Evolutionary conservation across 106 monocot species (phyloP).

Genomic region (Alisma plantagoaquatica): DNA sequence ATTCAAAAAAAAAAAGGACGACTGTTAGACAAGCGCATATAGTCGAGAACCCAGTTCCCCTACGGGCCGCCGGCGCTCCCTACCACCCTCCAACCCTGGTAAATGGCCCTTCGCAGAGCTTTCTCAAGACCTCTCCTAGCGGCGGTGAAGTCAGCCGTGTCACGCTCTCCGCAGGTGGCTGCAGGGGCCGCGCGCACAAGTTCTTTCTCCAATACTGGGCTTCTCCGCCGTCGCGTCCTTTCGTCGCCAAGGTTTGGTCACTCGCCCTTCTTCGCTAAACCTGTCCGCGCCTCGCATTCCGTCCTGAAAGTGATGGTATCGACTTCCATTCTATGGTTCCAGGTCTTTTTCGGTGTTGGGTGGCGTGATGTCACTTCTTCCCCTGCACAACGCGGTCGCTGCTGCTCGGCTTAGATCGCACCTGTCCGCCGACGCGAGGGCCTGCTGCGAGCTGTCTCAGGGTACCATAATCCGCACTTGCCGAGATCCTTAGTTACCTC

Average conservation of each 20-base stretch:
- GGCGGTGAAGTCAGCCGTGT: not conserved
- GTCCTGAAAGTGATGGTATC: not conserved
- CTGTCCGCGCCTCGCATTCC: not conserved
- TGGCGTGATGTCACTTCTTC: slow-evolving; percentile 47
- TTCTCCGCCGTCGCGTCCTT: not conserved
- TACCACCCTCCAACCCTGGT: no score
- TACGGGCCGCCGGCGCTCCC: no score
- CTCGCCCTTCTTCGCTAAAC: not conserved
- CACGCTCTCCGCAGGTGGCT: no score
- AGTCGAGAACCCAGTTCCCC: no score
- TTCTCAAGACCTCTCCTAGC: not conserved
- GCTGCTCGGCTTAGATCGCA: slow-evolving; percentile 56
- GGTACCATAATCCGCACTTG: no score
- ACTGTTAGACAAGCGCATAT: no score
- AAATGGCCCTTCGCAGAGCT: not conserved
- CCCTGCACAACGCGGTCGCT: slow-evolving; percentile 43
- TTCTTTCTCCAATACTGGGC: no score
- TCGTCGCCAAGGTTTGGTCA: not conserved
- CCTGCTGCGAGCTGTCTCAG: slow-evolving; percentile 91
- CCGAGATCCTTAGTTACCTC: no score
- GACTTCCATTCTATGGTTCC: no score
- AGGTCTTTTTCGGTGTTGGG: slow-evolving; percentile 21
- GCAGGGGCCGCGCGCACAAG: no score
- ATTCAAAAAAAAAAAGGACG: no score
- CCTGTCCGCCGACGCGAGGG: slow-evolving; percentile 53